Conservation (phyloP, 2,329 filamentous ascomycete genomes). For the Sclerotinia trifoliorum region DNA sequence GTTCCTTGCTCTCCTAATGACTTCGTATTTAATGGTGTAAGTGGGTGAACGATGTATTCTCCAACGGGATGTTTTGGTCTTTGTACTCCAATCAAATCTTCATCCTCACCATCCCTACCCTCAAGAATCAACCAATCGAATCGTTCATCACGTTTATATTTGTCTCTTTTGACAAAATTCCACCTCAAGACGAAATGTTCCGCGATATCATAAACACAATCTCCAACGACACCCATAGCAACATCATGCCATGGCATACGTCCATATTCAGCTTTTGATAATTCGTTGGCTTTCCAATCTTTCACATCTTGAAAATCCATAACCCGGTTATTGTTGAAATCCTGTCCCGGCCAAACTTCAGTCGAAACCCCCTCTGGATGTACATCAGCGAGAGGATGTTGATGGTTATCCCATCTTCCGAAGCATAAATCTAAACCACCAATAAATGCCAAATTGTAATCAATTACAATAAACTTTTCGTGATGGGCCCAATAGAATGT, state of each 20-base stretch:
- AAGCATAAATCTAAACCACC: slow-evolving; percentile 95
- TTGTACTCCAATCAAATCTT: slow-evolving; percentile 85
- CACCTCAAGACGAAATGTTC: slow-evolving; percentile 93
- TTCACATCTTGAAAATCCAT: slow-evolving; percentile 92
- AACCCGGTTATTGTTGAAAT: slow-evolving; percentile 96
- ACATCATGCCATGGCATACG: slow-evolving; percentile 99
- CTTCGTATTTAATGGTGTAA: slow-evolving; percentile 67
- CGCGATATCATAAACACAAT: slow-evolving; percentile 88
- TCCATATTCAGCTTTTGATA: slow-evolving; percentile 86
- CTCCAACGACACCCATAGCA: slow-evolving; percentile 84
- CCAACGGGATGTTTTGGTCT: slow-evolving; percentile 86
- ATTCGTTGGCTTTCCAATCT: slow-evolving; percentile 90
- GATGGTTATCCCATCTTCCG: slow-evolving; percentile 85
- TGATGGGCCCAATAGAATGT: slow-evolving; percentile 98
- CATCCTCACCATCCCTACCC: slow-evolving; percentile 72
- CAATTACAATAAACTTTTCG: slow-evolving; percentile 95
- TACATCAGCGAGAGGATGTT: slow-evolving; percentile 82
- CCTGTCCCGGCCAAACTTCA: slow-evolving; percentile 91
- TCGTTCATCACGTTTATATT: slow-evolving; percentile 84
- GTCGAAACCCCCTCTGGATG: slow-evolving; percentile 79
- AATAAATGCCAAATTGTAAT: slow-evolving; percentile 88
- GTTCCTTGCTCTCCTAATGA: slow-evolving; percentile 63
- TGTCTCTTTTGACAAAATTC: slow-evolving; percentile 97
- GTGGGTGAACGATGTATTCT: slow-evolving; percentile 79
- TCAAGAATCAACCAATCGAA: slow-evolving; percentile 85